These are phyloP conservation scores for Talaromyces adpressus DNA, from an alignment of 495 filamentous ascomycete species.

Conservation along the genomic window DNA sequence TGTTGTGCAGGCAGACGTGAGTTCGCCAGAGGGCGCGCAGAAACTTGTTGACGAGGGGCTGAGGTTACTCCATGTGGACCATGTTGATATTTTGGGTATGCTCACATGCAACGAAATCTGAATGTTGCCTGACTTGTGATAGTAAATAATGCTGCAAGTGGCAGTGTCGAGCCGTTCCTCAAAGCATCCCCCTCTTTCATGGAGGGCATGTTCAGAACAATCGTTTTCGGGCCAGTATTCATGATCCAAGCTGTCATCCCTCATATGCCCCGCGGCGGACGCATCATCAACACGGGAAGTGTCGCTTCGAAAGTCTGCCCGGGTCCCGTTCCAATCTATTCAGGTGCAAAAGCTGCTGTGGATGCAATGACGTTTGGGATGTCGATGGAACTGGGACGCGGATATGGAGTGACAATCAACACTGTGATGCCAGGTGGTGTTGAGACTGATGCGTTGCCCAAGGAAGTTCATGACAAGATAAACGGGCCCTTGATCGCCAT, in stretches of 20 bases:
- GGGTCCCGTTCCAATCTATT: slow-evolving; percentile 19
- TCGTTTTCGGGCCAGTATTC: slow-evolving; percentile 29
- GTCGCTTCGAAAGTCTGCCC: slow-evolving; percentile 26
- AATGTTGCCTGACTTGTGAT: slow-evolving; percentile 8
- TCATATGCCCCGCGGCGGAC: slow-evolving; percentile 32
- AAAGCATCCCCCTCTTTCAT: slow-evolving; percentile 3
- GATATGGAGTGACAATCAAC: slow-evolving; percentile 29
- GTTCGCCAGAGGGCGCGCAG: slow-evolving; percentile 11
- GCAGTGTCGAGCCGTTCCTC: slow-evolving; percentile 5
- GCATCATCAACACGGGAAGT: slow-evolving; percentile 39
- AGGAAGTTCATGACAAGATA: slow-evolving; percentile 16
- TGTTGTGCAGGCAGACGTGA: slow-evolving; percentile 32
- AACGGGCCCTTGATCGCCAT: slow-evolving; percentile 13
- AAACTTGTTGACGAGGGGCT: slow-evolving; percentile 11
- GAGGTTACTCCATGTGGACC: slow-evolving; percentile 9
- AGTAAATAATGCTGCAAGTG: slow-evolving; percentile 15
- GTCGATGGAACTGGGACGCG: slow-evolving; percentile 27
- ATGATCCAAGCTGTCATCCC: slow-evolving; percentile 33
- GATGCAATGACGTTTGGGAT: slow-evolving; percentile 23
- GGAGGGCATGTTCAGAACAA: slow-evolving; percentile 11
- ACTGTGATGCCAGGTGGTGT: slow-evolving; percentile 30
- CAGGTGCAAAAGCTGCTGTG: slow-evolving; percentile 25
- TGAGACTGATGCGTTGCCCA: slow-evolving; percentile 25
- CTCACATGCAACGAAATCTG: neutral
- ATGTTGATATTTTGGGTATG: slow-evolving; percentile 26